Conservation (phyloP, 1,139 yeast species). For the Hyphopichia fennica region DNA sequence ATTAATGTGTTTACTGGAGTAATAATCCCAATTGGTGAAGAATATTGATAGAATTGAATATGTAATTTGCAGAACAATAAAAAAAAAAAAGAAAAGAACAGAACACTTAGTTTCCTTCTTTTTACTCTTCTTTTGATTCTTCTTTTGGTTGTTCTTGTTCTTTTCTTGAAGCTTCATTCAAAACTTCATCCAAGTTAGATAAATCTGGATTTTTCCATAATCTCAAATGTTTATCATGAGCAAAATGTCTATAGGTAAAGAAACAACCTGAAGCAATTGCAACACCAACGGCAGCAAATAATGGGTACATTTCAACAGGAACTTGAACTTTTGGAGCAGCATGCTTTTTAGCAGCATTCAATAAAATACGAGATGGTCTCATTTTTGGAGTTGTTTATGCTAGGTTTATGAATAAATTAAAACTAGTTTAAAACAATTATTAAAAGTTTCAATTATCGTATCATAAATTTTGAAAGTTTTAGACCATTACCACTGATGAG, state of each 20-base stretch:
- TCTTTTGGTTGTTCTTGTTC: conserved; percentile 16
- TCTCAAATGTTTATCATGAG: conserved; percentile 66
- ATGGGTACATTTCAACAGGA: conserved; percentile 80
- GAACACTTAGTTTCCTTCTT: too few relatives aligned
- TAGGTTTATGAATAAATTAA: background rate
- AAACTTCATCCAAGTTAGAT: conserved; percentile 57
- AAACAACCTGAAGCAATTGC: conserved; percentile 65
- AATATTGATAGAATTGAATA: too few relatives aligned
- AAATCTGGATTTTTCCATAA: conserved; percentile 66
- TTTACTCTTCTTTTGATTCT: too few relatives aligned
- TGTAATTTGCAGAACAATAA: too few relatives aligned
- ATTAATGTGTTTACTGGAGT: too few relatives aligned
- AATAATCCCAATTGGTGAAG: too few relatives aligned
- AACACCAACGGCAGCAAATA: conserved; percentile 59
- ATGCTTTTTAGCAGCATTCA: conserved; percentile 48
- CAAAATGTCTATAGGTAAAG: conserved; percentile 73
- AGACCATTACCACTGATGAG: background rate
- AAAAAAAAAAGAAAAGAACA: too few relatives aligned
- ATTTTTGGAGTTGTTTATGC: conserved; percentile 21
- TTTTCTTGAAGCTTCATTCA: conserved; percentile 48
- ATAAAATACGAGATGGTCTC: conserved; percentile 58
- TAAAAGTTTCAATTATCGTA: conserved; percentile 4
- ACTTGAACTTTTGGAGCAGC: conserved; percentile 30
- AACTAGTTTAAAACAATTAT: background rate
- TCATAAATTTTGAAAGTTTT: conserved; percentile 4